Base-by-base conservation (phyloP, 176 grass and related monocot species). In the Bromus sterilis region DNA sequence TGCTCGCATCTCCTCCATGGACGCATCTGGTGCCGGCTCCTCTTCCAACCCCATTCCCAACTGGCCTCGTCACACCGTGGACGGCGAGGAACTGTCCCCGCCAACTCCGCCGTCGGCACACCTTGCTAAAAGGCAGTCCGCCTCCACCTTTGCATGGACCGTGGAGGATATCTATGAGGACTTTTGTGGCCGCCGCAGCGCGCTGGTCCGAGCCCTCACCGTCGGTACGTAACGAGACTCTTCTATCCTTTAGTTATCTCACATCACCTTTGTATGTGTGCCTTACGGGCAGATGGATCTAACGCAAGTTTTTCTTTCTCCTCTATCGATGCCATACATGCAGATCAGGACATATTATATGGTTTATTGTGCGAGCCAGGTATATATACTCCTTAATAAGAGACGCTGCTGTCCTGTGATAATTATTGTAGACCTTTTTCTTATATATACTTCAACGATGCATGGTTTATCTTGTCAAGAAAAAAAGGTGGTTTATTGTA, bases 181-280 rank as follows among this genome's bases (percentile, higher is more conserved):
- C 60, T 85, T 77, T 66, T 55, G 55, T 65, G 61, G 28, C 72
- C 89, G 85, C 76, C 89, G 77, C 53, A 60, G 72, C 42, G 81
- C 85, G 62, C 73, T 91, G n/a, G 65, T 91, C 74, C 85, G 85
- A 37, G 89, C 89, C 23, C 49, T 91, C 63, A 88, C 85, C 21
- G 14, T n/a, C 18, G 89, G 89, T 87, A 32, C 11, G 42, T 48
- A 1, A 41, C 2, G 15, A 24, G 36, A 6, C 11, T 14, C 66
- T 43, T 23, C 24, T n/a, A n/a, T n/a, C n/a, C n/a, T n/a, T 6
- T 39, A 70, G 23, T 25, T 25, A 41, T n/a, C n/a, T n/a, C n/a
- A n/a, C n/a, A n/a, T 63, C 11, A 68, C 16, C 15, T 18, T 49
- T 20, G 4, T 40, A 9, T 66, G 18, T 25, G 33, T 26, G 5